These are phyloP conservation scores for Castanospermum australe DNA, from an alignment of 306 rosid genomes.

Conservation along the genomic window DNA sequence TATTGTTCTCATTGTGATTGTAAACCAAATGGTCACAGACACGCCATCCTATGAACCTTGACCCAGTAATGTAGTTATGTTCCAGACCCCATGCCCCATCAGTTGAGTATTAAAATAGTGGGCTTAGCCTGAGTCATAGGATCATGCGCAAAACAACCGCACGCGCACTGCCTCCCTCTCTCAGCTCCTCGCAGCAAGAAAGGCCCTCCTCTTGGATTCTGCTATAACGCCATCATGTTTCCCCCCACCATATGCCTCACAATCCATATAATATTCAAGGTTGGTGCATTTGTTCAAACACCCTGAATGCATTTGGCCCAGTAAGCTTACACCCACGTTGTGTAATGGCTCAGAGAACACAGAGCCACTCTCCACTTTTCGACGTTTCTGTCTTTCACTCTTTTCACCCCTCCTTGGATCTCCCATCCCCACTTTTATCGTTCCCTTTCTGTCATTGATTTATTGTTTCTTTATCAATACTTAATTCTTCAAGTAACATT, in stretches of 20 bases:
- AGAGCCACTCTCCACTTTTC: conserved; percentile 19
- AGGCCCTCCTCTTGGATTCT: conserved; percentile 24
- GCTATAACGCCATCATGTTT: conserved; percentile 35
- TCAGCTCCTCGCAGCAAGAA: not conserved
- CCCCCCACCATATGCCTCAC: conserved; percentile 14
- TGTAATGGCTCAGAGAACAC: conserved; percentile 5
- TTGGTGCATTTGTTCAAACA: not conserved
- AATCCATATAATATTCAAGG: conserved; percentile 2
- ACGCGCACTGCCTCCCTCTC: conserved; percentile 45
- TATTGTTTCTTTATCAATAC: conserved; percentile 27
- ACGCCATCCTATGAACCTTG: conserved; percentile 34
- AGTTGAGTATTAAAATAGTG: conserved; percentile 5
- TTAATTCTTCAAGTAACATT: conserved; percentile 40
- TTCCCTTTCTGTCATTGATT: conserved; percentile 46
- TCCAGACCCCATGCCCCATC: conserved; percentile 28
- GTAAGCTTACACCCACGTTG: conserved; percentile 22
- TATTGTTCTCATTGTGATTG: conserved; percentile 14
- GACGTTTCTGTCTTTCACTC: conserved; percentile 39
- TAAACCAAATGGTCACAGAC: conserved; percentile 12
- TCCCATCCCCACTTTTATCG: conserved; percentile 42
- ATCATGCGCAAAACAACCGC: conserved; percentile 64
- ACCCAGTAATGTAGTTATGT: conserved; percentile 12
- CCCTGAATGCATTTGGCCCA: conserved; percentile 22
- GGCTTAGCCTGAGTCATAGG: conserved; percentile 46
- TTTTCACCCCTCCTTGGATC: conserved; percentile 60